These are phyloP conservation scores for Oryza coarctata DNA, from an alignment of 176 grass and related monocot species.

Conservation along the genomic window DNA sequence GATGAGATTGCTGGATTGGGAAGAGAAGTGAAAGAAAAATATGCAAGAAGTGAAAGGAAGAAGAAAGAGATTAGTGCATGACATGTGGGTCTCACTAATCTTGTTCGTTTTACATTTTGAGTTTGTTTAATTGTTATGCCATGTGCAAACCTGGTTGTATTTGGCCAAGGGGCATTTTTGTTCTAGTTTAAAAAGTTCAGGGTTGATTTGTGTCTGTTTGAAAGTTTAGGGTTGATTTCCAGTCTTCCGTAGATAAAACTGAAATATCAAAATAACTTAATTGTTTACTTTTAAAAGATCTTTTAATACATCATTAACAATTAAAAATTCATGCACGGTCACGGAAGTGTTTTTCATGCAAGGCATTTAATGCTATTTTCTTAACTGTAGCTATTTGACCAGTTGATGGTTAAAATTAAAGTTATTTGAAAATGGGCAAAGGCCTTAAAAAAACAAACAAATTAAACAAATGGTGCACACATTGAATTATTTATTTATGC, in stretches of 20 bases:
- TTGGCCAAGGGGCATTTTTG: too few relatives aligned
- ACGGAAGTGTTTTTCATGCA: not conserved
- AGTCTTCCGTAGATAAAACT: not conserved
- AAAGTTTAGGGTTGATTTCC: not conserved
- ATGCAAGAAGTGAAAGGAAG: too few relatives aligned
- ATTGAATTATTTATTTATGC: not conserved
- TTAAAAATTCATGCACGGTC: not conserved
- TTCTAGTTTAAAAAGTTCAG: too few relatives aligned
- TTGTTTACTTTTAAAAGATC: not conserved
- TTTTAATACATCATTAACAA: not conserved
- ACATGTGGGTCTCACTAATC: too few relatives aligned
- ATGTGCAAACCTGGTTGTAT: too few relatives aligned
- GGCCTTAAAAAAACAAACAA: not conserved
- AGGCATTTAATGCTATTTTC: not conserved
- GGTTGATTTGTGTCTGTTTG: not conserved
- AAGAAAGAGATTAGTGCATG: too few relatives aligned
- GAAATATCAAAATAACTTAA: not conserved
- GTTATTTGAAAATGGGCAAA: not conserved
- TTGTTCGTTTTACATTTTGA: too few relatives aligned
- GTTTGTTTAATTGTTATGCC: too few relatives aligned
- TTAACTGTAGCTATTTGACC: not conserved
- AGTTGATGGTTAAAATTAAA: not conserved
- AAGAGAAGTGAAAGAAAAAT: too few relatives aligned
- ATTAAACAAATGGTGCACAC: not conserved
- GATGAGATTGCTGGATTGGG: too few relatives aligned